Percentiles rank a stretch among this genome's conserved stretches.
Conservation (phyloP, 2,329 filamentous ascomycete genomes). For the Cordyceps tenuipes region DNA sequence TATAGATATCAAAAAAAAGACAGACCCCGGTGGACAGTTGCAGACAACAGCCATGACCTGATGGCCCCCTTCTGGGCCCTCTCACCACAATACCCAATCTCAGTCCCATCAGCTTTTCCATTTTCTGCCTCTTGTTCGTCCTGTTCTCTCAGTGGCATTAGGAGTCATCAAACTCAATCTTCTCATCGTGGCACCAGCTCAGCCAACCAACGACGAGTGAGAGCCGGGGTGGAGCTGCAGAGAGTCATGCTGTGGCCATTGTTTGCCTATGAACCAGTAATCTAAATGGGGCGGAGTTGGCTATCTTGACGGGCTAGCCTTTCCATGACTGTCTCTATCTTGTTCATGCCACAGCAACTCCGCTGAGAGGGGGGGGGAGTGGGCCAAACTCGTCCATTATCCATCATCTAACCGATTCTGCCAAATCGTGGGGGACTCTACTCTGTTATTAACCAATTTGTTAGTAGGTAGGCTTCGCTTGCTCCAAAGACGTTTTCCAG, state of each 20-base stretch:
- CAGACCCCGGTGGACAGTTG: not conserved
- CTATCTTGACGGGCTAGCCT: not conserved
- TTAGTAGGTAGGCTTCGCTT: no score
- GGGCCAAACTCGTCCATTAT: no score
- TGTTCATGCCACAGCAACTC: not conserved
- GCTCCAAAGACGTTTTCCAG: no score
- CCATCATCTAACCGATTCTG: no score
- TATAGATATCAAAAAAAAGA: no score
- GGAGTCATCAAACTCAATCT: not conserved
- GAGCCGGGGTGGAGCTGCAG: not conserved
- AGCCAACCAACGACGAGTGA: not conserved
- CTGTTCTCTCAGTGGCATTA: no score
- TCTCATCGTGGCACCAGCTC: not conserved
- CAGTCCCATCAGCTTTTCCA: not conserved
- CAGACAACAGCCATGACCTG: not conserved
- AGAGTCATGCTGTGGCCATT: not conserved
- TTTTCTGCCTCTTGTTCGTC: no score
- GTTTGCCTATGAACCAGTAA: no score
- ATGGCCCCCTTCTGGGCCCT: not conserved
- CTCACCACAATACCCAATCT: not conserved
- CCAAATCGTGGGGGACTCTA: slow-evolving; percentile 7
- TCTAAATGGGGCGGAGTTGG: no score
- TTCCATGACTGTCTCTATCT: no score
- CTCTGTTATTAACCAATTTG: not conserved
- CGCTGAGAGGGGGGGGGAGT: not conserved